These are phyloP conservation scores for Parasitella parasitica DNA, from an alignment of 371 early-diverging fungal species.

Conservation along the genomic window DNA sequence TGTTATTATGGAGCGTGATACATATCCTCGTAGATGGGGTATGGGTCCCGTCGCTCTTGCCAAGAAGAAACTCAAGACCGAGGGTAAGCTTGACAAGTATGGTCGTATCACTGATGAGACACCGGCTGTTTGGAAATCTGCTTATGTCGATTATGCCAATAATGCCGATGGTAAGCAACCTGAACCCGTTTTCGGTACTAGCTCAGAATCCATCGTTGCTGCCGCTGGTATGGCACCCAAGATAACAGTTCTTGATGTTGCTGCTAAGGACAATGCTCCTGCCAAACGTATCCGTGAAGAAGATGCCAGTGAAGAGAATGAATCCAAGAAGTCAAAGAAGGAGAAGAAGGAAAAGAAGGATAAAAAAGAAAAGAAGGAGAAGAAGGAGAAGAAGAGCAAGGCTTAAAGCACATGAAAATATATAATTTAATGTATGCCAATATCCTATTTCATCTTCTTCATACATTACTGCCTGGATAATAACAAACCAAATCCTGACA, in stretches of 20 bases:
- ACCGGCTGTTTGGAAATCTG: constrained; percentile 74
- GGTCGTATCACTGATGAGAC: constrained; percentile 87
- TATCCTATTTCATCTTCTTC: neutral
- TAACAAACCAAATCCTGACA: neutral
- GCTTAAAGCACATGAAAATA: constrained; percentile 2
- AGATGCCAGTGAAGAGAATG: constrained; percentile 23
- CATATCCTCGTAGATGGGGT: constrained; percentile 98
- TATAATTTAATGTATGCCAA: neutral
- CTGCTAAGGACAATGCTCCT: constrained; percentile 28
- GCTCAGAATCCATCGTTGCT: constrained; percentile 33
- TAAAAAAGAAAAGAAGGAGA: constrained; percentile 22
- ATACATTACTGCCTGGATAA: neutral
- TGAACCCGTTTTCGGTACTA: constrained; percentile 33
- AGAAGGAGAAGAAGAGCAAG: constrained; percentile 24
- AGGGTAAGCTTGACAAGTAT: constrained; percentile 96
- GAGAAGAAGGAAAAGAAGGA: constrained; percentile 48
- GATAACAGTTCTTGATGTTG: constrained; percentile 38
- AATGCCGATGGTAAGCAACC: constrained; percentile 45
- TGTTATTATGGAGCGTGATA: constrained; percentile 99
- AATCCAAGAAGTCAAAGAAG: constrained; percentile 41
- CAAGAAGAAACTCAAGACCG: constrained; percentile 97
- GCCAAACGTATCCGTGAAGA: constrained; percentile 11
- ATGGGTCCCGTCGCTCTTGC: constrained; percentile 91
- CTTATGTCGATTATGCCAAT: constrained; percentile 72
- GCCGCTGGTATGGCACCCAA: constrained; percentile 44